Conservation (phyloP, 78 protist genomes). For the Dictyostelium purpureum region DNA sequence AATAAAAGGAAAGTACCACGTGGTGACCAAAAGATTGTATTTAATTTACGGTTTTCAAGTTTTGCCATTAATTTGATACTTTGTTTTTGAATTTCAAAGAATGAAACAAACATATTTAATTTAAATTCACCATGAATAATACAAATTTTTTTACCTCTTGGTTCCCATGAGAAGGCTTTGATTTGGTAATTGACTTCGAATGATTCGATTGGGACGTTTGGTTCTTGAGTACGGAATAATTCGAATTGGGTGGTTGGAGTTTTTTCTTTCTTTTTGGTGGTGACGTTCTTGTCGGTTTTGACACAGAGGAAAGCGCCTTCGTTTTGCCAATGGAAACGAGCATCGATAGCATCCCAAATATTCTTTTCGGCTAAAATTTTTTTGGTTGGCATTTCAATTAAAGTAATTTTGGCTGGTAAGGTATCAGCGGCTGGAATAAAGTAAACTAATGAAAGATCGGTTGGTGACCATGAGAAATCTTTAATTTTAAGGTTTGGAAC, state of each 20-base stretch:
- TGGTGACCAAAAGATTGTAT: constrained; percentile 74
- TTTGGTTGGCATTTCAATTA: constrained; percentile 81
- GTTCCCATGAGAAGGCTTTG: constrained; percentile 86
- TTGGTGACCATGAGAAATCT: constrained; percentile 90
- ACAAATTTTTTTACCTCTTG: constrained; percentile 81
- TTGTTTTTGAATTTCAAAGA: constrained; percentile 66
- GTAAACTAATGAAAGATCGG: constrained; percentile 80
- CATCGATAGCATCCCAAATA: constrained; percentile 84
- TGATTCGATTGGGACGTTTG: constrained; percentile 84
- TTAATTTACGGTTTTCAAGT: constrained; percentile 55
- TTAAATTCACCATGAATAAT: constrained; percentile 68
- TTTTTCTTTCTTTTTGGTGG: constrained; percentile 44
- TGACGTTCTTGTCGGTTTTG: constrained; percentile 78
- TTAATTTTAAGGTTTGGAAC: constrained; percentile 64
- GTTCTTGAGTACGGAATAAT: constrained; percentile 90
- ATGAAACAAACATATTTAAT: constrained; percentile 17
- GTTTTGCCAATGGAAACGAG: constrained; percentile 90
- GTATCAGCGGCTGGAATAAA: constrained; percentile 85
- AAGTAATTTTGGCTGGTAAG: constrained; percentile 81
- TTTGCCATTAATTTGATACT: constrained; percentile 24
- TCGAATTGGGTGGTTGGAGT: constrained; percentile 77
- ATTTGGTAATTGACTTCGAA: constrained; percentile 50
- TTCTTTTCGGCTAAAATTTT: constrained; percentile 74
- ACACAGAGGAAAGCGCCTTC: constrained; percentile 90
- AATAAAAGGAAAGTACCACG: constrained; percentile 48